Conservation (phyloP, 148 eudicot genomes). For the Spergularia marina region DNA sequence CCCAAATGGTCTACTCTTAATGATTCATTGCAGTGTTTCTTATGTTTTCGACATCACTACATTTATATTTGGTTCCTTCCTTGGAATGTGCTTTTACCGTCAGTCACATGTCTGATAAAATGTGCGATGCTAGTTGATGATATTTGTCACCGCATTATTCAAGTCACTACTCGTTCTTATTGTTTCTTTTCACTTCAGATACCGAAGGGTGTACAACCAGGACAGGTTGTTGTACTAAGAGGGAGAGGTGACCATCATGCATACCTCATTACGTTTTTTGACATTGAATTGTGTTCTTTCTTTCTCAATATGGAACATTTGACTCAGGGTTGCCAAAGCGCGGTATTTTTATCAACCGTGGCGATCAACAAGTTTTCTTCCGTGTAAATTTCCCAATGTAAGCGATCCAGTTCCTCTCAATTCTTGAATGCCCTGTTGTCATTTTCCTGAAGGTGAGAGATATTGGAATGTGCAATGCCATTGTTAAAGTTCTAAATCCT, state of each 20-base stretch:
- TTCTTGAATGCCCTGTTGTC: not conserved
- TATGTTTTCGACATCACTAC: too few relatives aligned
- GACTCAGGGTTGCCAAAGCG: conserved; percentile 75
- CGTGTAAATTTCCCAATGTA: conserved; percentile 74
- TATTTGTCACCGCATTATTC: not conserved
- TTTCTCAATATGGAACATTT: conserved; percentile 11
- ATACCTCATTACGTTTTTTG: conserved; percentile 5
- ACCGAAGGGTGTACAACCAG: conserved; percentile 92
- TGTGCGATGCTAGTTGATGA: not conserved
- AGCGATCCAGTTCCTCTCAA: conserved; percentile 24
- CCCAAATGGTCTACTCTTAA: not conserved
- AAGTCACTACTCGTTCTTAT: not conserved
- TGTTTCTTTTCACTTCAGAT: conserved; percentile 43
- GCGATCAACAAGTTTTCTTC: conserved; percentile 82
- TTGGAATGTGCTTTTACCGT: not conserved
- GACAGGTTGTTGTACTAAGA: conserved; percentile 63
- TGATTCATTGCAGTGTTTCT: not conserved
- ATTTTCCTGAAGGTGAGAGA: not conserved
- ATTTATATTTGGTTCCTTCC: not conserved
- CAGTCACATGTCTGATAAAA: not conserved
- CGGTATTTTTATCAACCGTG: conserved; percentile 63
- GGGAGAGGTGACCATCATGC: conserved; percentile 62
- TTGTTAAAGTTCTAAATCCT: too few relatives aligned
- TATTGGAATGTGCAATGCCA: not conserved
- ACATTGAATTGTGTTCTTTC: not conserved